Evolutionary conservation across 2,329 filamentous ascomycete genomes (phyloP), one percentile per base, ranked within the genome.

Genomic region (Epichloe glyceriae): DNA sequence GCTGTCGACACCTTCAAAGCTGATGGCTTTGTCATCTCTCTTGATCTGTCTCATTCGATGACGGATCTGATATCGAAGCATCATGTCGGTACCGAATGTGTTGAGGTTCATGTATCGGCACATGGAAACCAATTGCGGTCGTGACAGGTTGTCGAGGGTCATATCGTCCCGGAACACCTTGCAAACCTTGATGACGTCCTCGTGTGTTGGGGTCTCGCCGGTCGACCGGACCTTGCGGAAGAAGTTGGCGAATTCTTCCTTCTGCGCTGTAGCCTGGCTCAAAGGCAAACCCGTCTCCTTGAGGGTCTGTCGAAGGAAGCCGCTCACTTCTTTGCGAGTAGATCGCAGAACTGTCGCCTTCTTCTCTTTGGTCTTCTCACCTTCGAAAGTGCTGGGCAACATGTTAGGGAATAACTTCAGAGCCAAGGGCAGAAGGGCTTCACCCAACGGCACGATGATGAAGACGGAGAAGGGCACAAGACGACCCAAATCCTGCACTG

Each of bases 41-140:
- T 98, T 98, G 76, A 97, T 97, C 71, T 98, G 93, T 61, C 91
- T 83, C 93, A 98, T 98, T 55, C 91, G 87, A 71, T 97, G 90
- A 52, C 93, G 88, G 61, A 98, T 82, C 66, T 95, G 89, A 72
- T 98, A 98, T 50, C 93, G 87, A 48, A 98, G 83, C 86, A 98
- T 95, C 68, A 89, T 88, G 69, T 98, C 93, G 20, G 93, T 97
- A 57, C 93, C 93, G 61, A 97, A 96, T 0, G 89, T 91, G 72
- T 91, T 93, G 51, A 98, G 79, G 70, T 94, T 96, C 84, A 98
- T 90, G 74, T 98, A 98, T 54, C 88, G 85, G 76, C 93, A 97
- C 79, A 97, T 98, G 51, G 86, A 95, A 33, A 98, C 91, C 48
- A 98, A 75, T 70, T 98, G 93, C 15, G 93, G 93, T 55, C 93